Evolutionary conservation across 78 protist genomes (phyloP).

Genomic region (Creolimax fragrantissima): DNA sequence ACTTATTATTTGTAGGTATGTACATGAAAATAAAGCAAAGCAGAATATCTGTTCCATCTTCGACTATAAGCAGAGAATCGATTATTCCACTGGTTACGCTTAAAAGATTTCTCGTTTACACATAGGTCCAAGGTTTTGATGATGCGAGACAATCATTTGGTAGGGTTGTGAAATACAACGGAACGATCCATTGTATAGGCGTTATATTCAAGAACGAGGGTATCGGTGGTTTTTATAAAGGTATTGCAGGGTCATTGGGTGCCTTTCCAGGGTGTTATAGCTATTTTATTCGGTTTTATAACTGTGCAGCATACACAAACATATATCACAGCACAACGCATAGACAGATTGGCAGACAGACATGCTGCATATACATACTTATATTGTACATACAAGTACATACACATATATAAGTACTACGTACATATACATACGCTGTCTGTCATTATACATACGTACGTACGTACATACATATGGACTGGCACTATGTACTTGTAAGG

Average conservation of each 20-base stretch:
- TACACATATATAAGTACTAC: neutral
- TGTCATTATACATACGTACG: neutral
- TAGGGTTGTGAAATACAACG: neutral
- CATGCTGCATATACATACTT: neutral
- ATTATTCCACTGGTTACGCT: too few relatives aligned
- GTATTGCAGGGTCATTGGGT: too few relatives aligned
- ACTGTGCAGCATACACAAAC: neutral
- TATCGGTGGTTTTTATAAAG: neutral
- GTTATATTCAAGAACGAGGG: neutral
- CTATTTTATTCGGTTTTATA: neutral
- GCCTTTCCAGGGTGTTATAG: too few relatives aligned
- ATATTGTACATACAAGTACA: neutral
- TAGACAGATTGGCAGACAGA: neutral
- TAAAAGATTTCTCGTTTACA: too few relatives aligned
- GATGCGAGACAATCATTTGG: neutral
- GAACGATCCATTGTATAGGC: neutral
- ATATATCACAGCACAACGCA: neutral
- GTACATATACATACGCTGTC: neutral
- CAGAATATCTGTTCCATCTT: too few relatives aligned
- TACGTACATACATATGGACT: neutral
- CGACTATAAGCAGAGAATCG: too few relatives aligned
- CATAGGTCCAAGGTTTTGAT: conserved; percentile 21
- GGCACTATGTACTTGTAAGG: too few relatives aligned
- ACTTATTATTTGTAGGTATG: too few relatives aligned
- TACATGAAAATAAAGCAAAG: too few relatives aligned